Conservation (phyloP, 2,329 filamentous ascomycete genomes). For the Diaporthe batatas region DNA sequence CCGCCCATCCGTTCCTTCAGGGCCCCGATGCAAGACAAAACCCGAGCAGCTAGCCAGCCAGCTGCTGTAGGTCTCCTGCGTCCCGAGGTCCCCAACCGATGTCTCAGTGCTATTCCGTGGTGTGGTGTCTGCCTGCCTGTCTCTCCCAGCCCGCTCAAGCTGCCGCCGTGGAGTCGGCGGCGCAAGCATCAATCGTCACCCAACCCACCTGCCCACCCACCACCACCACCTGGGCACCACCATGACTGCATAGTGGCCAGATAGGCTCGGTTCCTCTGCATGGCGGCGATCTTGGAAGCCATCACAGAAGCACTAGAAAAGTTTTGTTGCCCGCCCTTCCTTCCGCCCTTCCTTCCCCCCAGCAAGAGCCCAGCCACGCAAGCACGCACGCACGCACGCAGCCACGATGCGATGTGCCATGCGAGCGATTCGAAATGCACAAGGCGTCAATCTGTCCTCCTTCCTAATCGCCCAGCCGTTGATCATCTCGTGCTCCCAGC, state of each 20-base stretch:
- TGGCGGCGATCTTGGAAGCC: conserved; percentile 38
- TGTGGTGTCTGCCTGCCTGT: too few relatives aligned
- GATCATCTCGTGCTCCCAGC: conserved; percentile 32
- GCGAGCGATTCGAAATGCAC: conserved; percentile 11
- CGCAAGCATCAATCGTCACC: not conserved
- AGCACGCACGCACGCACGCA: not conserved
- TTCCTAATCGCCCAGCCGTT: not conserved
- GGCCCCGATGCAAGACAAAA: not conserved
- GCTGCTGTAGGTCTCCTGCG: too few relatives aligned
- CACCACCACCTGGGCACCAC: too few relatives aligned
- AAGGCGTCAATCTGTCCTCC: not conserved
- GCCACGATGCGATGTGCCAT: conserved; percentile 10
- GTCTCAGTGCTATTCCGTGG: not conserved
- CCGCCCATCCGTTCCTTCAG: not conserved
- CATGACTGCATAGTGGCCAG: conserved; percentile 28
- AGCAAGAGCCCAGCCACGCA: not conserved
- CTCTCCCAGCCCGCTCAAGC: too few relatives aligned
- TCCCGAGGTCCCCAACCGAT: not conserved
- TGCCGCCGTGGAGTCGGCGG: not conserved
- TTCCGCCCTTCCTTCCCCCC: not conserved
- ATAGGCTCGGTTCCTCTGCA: conserved; percentile 32
- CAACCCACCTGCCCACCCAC: too few relatives aligned
- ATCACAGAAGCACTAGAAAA: conserved; percentile 36
- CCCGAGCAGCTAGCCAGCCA: too few relatives aligned
- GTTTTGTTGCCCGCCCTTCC: not conserved